Base-by-base conservation (phyloP, 1,284 basidiomycete genomes). In the Ceratobasidium sp. region DNA sequence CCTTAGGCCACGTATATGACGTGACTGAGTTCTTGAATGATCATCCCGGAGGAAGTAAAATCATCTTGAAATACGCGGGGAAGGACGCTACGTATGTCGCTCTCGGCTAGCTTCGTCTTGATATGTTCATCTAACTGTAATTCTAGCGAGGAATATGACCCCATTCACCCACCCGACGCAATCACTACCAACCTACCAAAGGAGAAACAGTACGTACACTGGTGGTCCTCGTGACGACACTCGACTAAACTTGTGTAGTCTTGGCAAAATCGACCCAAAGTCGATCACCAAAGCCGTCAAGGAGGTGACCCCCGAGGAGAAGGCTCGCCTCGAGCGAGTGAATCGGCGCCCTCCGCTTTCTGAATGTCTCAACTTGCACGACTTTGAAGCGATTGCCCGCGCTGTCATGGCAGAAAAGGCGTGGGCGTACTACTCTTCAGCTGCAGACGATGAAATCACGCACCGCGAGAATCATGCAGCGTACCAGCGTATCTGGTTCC, bases 401-500 rank as follows among this genome's bases (percentile, higher is more conserved):
- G 82, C 84, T 76, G 89, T 92, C 8, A 89, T 96, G 86, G 85
- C 88, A 0, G 88, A 90, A 71, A 92, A 92, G 79, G 93, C 92
- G 0, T 96, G 94, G 94, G 94, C 93, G 29, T 96, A 95, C 81
- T 95, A 95, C 80, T 91, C 89, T 41, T 93, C 91, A 19, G 94
- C 93, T 14, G 89, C 93, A 13, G 94, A 96, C 80, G 94, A 95
- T 79, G 94, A 95, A 82, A 92, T 95, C 78, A 96, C 92, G 43
- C 88, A 88, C 82, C 86, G 95, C 29, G 95, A 98, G 82, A 98
- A 98, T 80, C 91, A 92, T 74, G 86, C 89, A 62, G 94, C 94
- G 0, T 98, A 92, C 81, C 93, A 95, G 77, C 84, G 94, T 73
- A 87, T 98, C 78, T 98, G 96, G 95, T 98, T 98, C 86, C 88